Percentiles rank a stretch among this genome's conserved stretches.
These are phyloP conservation scores for Ochromonas danica DNA, from an alignment of 108 stramenopile genomes.

Conservation along the genomic window DNA sequence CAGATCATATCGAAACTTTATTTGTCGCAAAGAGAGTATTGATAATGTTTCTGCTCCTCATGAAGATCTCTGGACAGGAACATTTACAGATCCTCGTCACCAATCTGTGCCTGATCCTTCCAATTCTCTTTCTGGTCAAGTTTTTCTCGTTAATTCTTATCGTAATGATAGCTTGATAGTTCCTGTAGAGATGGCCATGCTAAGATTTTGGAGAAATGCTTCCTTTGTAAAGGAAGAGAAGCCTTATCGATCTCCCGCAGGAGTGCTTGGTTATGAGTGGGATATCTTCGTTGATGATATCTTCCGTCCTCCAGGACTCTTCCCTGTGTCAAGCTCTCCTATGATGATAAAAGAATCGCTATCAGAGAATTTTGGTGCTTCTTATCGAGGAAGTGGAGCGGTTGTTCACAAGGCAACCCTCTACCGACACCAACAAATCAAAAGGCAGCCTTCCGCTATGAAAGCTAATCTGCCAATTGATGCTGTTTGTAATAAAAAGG, in stretches of 20 bases:
- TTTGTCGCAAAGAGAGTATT: slow-evolving; percentile 12
- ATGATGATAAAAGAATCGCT: neutral
- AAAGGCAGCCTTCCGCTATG: neutral
- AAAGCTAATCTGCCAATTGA: neutral
- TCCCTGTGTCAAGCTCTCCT: neutral
- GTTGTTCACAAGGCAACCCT: neutral
- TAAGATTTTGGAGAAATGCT: neutral
- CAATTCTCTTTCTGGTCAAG: neutral
- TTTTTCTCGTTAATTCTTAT: neutral
- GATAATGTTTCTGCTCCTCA: neutral
- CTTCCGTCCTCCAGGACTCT: neutral
- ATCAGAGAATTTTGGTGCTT: neutral
- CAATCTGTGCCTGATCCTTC: neutral
- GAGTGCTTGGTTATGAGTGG: slow-evolving; percentile 38
- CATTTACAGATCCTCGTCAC: slow-evolving; percentile 10
- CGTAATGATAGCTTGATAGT: slow-evolving; percentile 1
- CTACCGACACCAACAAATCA: neutral
- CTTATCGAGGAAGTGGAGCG: neutral
- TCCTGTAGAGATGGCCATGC: neutral
- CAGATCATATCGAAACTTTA: too few relatives aligned
- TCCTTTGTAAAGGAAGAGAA: neutral
- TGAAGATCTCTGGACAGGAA: slow-evolving; percentile 19
- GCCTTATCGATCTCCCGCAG: neutral
- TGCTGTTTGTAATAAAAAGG: neutral
- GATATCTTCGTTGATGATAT: slow-evolving; percentile 22